A percentile compares a stretch with the other conserved stretches of the same genome.
phyloP scores from a whole-genome alignment of 371 early-diverging fungal genomes.

The Globomyces sp. region DNA sequence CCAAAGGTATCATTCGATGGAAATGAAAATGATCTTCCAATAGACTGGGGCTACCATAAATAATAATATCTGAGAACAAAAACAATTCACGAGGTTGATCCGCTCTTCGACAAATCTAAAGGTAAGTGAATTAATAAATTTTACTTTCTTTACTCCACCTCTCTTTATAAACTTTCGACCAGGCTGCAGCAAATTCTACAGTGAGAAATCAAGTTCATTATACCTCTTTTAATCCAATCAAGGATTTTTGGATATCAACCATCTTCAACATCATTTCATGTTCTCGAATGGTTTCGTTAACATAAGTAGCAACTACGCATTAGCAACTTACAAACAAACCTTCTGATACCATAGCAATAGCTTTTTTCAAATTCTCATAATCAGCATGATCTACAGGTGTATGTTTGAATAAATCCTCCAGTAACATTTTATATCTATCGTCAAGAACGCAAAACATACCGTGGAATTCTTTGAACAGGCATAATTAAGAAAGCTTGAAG shows the following conservation, averaged over 20 bases:
- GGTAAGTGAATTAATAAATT: too few species aligned
- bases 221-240: constrained; percentile 55
- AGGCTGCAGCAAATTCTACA: constrained; percentile 55
- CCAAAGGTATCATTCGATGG: constrained; percentile 64
- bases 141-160: constrained; percentile 57
- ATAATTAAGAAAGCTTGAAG: constrained; percentile 70
- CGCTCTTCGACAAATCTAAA: constrained; percentile 58
- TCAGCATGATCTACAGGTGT: constrained; percentile 64
- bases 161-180: constrained; percentile 61
- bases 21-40: constrained; percentile 53
- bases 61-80: constrained; percentile 69
- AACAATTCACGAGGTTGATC: constrained; percentile 65
- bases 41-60: constrained; percentile 54
- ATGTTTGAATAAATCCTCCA: constrained; percentile 56
- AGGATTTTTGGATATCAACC: constrained; percentile 61
- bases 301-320: constrained; percentile 63
- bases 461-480: constrained; percentile 79
- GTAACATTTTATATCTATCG: constrained; percentile 54
- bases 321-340: constrained; percentile 21
- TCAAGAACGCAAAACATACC: constrained; percentile 21
- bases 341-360: constrained; percentile 30
- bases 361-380: constrained; percentile 50
- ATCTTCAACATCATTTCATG: constrained; percentile 70
- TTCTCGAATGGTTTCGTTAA: constrained; percentile 71
- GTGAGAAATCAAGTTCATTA: neutral